phyloP scores from a whole-genome alignment of 1,284 basidiomycete genomes.

The Ganoderma multipileum region DNA sequence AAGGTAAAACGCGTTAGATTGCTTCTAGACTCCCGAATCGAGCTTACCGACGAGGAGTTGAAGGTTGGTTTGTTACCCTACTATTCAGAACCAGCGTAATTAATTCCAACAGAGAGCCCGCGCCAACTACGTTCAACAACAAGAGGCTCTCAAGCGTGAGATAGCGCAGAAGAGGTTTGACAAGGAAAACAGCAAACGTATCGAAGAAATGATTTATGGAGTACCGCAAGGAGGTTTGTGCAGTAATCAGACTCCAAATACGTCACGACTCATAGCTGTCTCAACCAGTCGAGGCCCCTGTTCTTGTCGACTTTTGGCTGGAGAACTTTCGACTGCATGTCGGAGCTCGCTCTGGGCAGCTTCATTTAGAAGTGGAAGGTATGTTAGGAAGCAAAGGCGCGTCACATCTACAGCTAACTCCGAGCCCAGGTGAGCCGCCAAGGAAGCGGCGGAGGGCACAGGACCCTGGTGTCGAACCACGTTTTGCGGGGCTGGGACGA shows the following conservation, averaged over 20 bases:
- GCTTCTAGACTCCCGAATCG: constrained; percentile 69
- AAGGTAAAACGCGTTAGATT: constrained; percentile 46
- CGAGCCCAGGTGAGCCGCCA: constrained; percentile 44
- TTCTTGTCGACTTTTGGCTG: constrained; percentile 74
- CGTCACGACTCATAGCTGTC: neutral
- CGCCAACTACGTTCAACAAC: constrained; percentile 68
- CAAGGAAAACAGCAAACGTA: constrained; percentile 57
- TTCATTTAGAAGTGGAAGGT: constrained; percentile 49
- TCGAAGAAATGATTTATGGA: constrained; percentile 74
- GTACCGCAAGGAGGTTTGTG: constrained; percentile 67
- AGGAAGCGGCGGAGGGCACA: constrained; percentile 47
- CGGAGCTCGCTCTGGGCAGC: constrained; percentile 61
- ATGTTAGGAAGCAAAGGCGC: constrained; percentile 4
- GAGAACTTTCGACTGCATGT: constrained; percentile 72
- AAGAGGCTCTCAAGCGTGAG: constrained; percentile 58
- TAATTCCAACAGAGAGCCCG: constrained; percentile 58
- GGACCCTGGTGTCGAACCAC: constrained; percentile 17
- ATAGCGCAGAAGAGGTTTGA: constrained; percentile 59
- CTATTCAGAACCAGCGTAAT: constrained; percentile 8
- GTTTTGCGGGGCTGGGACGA: neutral
- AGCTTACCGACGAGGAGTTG: constrained; percentile 80
- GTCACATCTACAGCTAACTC: neutral
- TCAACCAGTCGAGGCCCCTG: constrained; percentile 64
- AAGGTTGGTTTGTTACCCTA: constrained; percentile 50
- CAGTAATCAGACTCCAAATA: neutral